phyloP scores from a whole-genome alignment of 2,329 filamentous ascomycete species.

The Talaromyces albobiverticillius region DNA sequence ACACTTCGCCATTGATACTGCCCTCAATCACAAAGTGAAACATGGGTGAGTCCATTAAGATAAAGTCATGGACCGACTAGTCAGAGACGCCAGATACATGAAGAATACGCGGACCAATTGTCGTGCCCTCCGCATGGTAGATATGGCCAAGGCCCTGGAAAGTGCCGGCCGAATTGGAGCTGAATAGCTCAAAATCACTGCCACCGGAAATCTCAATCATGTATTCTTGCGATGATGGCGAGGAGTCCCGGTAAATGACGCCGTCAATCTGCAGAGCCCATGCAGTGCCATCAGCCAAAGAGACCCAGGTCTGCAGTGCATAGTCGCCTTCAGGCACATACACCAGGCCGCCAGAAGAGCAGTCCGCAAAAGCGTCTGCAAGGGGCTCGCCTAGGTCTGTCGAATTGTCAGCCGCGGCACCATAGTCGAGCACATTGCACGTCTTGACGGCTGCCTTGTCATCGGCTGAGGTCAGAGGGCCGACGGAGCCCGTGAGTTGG shows the following conservation, averaged over 20 bases:
- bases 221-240: slow-evolving; percentile 51
- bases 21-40: slow-evolving; percentile 54
- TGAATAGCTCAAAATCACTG: slow-evolving; percentile 55
- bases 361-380: slow-evolving; percentile 48
- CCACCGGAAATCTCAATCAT: slow-evolving; percentile 52
- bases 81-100: slow-evolving; percentile 44
- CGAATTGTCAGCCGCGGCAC: slow-evolving; percentile 50
- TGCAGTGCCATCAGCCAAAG: slow-evolving; percentile 44
- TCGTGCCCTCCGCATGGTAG: slow-evolving; percentile 42
- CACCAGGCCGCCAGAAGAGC: slow-evolving; percentile 50
- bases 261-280: slow-evolving; percentile 55
- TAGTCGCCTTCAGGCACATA: slow-evolving; percentile 51
- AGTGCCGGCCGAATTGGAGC: slow-evolving; percentile 50
- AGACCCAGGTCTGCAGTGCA: slow-evolving; percentile 51
- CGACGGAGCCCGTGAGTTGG: slow-evolving; percentile 43
- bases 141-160: slow-evolving; percentile 54
- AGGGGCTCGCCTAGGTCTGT: slow-evolving; percentile 52
- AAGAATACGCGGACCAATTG: slow-evolving; percentile 48
- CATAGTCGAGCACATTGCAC: slow-evolving; percentile 54
- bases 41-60: slow-evolving; percentile 48
- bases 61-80: slow-evolving; percentile 51
- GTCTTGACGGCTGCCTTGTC: slow-evolving; percentile 48
- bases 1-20: slow-evolving; percentile 52
- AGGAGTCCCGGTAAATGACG: slow-evolving; percentile 52
- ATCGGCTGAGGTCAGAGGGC: slow-evolving; percentile 42